Base-by-base conservation (phyloP, 495 filamentous ascomycete species). In the Thozetella sp. region DNA sequence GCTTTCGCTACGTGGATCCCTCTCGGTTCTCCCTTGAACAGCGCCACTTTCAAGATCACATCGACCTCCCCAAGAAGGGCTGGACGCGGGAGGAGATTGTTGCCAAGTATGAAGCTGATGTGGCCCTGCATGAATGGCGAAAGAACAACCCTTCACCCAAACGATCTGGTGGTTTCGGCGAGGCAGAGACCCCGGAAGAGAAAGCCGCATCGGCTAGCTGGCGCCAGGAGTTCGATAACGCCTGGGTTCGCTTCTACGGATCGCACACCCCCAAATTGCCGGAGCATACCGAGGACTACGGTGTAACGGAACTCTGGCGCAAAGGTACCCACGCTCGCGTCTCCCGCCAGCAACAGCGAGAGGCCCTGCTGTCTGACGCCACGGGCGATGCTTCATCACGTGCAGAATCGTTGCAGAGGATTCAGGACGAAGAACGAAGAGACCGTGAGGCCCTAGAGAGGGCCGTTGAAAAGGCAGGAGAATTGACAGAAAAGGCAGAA, bases 61-160 rank as follows among this genome's bases (percentile, higher is more conserved):
- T 62, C 46, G 25, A 58, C 13, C 55, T 53, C 45, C 55, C 15
- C 24, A 34, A 13, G 30, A 22, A 54, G 12, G 60, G 54, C n/a
- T 51, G 26, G 60, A 58, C 60, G 11, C 27, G 53, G 20, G 30
- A 58, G 48, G 17, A 58, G 50, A 54, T 62, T 48, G 54, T 52
- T 23, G 55, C 55, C 55, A 46, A 54, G 30, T 45, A 58, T 25
- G 27, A 23, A 22, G 54, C 54, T 19, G 27, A 48, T 4, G 13
- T 17, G 2, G 48, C 12, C 22, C 1, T 30, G 46, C 15, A 27
- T 3, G 25, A 22, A 40, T 19, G 13, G 13, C n/a, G 15, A n/a
- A 51, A 57, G 11, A 61, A 25, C 15, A 20, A 9, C 58, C 24
- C 22, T 22, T 6, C 11, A 52, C 1, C 59, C 3, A 57, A 37